Base-by-base conservation (phyloP, 2,329 filamentous ascomycete genomes). In the Claviceps lovelessii region DNA sequence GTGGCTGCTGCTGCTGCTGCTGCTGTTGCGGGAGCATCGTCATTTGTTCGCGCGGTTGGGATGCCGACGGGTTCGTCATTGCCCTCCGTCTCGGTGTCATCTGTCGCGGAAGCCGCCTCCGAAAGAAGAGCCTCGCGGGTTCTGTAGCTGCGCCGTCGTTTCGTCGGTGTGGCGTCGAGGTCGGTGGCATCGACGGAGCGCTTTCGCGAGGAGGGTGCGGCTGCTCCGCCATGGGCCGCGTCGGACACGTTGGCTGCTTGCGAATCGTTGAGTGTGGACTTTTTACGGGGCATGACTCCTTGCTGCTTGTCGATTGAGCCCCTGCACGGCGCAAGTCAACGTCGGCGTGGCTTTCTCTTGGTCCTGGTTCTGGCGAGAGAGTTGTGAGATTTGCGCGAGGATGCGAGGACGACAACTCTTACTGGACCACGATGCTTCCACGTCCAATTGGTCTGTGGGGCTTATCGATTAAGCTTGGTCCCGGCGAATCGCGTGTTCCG, bases 81-180 rank as follows among this genome's bases (percentile, higher is more conserved):
- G 47, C 49, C 35, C 41, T 45, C 47, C 55, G 57, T 42, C 48
- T 47, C 49, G 56, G 44, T 51, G 37, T 58, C 53, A 13, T 57
- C 54, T 28, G 51, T 28, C 28, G 49, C 41, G 39, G 56, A 37
- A 17, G 46, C 8, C 31, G 33, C n/a, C 37, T 53, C 31, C 6
- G 23, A 4, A 10, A 59, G 55, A n/a, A 46, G 37, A 5, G 45
- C 55, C 33, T 57, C 55, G 33, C 15, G 15, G 29, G 49, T 41
- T 1, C 41, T 51, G 37, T 63, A 59, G 54, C 54, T 62, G 53
- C 67, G 63, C 45, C 60, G 62, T 51, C 68, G 65, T 56, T 70
- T 70, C 15, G 65, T 56, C 10, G 68, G 67, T 0, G 65, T 67
- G 19, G 63, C 56, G 51, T 67, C 62, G 28, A 62, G 56, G 48